Evolutionary conservation across 129 eudicot species (phyloP).

Genomic region (Ambrosia artemisiifolia): DNA sequence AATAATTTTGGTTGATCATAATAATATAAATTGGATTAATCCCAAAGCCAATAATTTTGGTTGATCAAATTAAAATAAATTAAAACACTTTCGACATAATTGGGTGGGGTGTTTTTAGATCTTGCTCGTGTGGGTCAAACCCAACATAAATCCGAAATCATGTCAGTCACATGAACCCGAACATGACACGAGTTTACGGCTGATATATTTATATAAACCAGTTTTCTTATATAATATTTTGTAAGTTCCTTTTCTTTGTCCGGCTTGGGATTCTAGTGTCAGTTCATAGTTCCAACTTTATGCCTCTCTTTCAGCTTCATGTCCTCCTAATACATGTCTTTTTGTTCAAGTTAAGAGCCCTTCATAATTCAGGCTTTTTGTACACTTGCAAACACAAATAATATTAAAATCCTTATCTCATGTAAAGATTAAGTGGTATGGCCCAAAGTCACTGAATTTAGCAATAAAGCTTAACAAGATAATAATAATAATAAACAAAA

Average conservation of each 20-base stretch:
- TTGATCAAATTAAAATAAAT: neutral
- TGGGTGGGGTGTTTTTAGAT: neutral
- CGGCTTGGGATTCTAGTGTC: neutral
- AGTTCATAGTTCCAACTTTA: neutral
- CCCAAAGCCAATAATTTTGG: neutral
- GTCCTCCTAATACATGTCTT: neutral
- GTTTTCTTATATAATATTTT: neutral
- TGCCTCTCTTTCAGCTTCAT: neutral
- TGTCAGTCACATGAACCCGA: too few relatives aligned
- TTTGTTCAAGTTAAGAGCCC: slow-evolving; percentile 2
- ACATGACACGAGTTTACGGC: too few relatives aligned
- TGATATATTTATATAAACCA: too few relatives aligned
- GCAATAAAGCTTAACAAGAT: slow-evolving; percentile 14
- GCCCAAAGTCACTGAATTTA: slow-evolving; percentile 19
- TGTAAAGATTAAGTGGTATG: neutral
- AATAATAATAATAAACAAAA: neutral
- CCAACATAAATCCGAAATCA: neutral
- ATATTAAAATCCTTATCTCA: neutral
- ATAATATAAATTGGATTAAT: neutral
- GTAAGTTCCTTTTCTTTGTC: neutral
- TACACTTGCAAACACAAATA: neutral
- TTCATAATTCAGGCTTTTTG: neutral
- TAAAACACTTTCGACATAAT: neutral
- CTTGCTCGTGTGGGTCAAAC: neutral
- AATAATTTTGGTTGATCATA: neutral